Conservation (phyloP, 148 eudicot genomes). For the Camellia lanceoleosa region DNA sequence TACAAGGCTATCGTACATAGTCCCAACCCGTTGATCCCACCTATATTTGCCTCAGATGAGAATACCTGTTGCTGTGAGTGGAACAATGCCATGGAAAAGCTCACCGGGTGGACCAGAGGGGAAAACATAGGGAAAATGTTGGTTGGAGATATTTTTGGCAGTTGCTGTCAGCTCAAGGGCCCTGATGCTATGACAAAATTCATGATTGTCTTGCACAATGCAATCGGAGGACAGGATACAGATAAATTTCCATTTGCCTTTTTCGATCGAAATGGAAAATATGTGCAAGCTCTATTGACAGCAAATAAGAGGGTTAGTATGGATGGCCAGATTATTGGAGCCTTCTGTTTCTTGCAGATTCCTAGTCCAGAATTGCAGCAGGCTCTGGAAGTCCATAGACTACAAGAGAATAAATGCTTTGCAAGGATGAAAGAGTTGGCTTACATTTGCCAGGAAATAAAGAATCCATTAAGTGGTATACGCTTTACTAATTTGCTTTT, state of each 20-base stretch:
- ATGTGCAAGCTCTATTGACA: conserved; percentile 80
- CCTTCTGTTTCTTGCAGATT: conserved; percentile 91
- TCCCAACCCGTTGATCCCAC: conserved; percentile 88
- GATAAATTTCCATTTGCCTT: conserved; percentile 74
- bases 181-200: conserved; percentile 79
- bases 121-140: conserved; percentile 69
- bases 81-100: conserved; percentile 92
- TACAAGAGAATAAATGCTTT: conserved; percentile 55
- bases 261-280: conserved; percentile 59
- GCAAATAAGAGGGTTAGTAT: conserved; percentile 75
- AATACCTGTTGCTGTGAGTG: conserved; percentile 87
- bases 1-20: conserved; percentile 87
- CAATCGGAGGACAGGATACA: conserved; percentile 75
- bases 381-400: conserved; percentile 62
- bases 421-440: conserved; percentile 77
- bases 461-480: conserved; percentile 79
- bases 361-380: conserved; percentile 83
- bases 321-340: conserved; percentile 71
- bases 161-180: conserved; percentile 68
- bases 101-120: conserved; percentile 77
- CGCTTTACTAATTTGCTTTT: conserved; percentile 69
- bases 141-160: conserved; percentile 86
- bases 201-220: conserved; percentile 87
- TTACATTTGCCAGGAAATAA: conserved; percentile 78
- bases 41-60: conserved; percentile 91